A percentile compares a stretch with the other conserved stretches of the same genome.
Evolutionary conservation across 805 yeast genomes (phyloP).

Genomic region (Myxozyma melibiosi): DNA sequence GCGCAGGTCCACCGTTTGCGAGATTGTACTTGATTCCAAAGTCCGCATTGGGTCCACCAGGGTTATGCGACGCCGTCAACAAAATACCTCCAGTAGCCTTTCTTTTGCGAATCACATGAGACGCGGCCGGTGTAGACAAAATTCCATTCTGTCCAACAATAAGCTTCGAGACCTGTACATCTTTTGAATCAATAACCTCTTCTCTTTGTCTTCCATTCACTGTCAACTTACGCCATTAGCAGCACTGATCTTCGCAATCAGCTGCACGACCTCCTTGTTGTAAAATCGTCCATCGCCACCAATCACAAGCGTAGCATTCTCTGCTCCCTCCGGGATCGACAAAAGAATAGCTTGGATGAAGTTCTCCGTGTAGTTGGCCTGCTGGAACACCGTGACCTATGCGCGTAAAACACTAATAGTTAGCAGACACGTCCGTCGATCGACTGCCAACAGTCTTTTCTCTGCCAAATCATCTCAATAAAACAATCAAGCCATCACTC

Average conservation of each 20-base stretch:
- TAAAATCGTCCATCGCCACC: slow-evolving; percentile 98
- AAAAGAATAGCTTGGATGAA: slow-evolving; percentile 83
- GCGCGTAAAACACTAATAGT: too few species aligned
- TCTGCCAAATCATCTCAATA: background rate
- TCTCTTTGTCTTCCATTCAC: slow-evolving; percentile 36
- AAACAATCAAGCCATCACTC: background rate
- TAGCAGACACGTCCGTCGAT: too few species aligned
- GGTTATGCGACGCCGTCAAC: slow-evolving; percentile 94
- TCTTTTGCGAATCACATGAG: slow-evolving; percentile 81
- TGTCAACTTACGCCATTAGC: slow-evolving; percentile 73
- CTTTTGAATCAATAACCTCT: background rate
- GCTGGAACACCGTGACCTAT: slow-evolving; percentile 73
- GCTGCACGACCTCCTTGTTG: slow-evolving; percentile 76
- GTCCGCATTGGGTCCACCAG: slow-evolving; percentile 89
- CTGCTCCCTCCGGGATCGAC: slow-evolving; percentile 87
- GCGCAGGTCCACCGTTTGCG: slow-evolving; percentile 97
- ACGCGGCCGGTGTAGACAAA: slow-evolving; percentile 93
- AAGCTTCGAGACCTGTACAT: slow-evolving; percentile 49
- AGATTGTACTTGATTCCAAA: slow-evolving; percentile 94
- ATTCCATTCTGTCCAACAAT: slow-evolving; percentile 88
- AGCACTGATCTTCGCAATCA: slow-evolving; percentile 80
- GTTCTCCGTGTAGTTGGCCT: slow-evolving; percentile 83
- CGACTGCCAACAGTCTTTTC: too few species aligned
- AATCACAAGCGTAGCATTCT: slow-evolving; percentile 74
- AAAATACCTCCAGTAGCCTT: slow-evolving; percentile 88